Percentiles rank a stretch among this genome's conserved stretches.
phyloP scores from a whole-genome alignment of 768 basidiomycete species.

The Mycena haematopus region DNA sequence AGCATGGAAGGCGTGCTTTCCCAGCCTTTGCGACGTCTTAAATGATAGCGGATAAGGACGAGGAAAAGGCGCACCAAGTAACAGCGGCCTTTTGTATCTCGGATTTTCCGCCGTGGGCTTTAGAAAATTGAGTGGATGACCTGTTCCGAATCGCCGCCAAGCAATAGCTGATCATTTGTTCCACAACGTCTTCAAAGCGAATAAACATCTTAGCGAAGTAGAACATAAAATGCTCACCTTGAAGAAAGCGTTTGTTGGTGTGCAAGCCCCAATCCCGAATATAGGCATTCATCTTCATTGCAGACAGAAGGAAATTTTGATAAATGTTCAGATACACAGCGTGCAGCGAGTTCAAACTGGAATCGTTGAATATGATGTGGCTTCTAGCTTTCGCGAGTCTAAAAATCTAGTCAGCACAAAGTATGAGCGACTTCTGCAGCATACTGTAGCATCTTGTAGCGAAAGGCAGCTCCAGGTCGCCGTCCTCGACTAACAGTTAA shows the following conservation, averaged over 20 bases:
- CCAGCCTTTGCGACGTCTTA: conserved; percentile 64
- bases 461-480: conserved; percentile 68
- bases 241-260: conserved; percentile 59
- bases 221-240: conserved; percentile 47
- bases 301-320: conserved; percentile 81
- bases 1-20: conserved; percentile 77
- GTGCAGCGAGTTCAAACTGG: conserved; percentile 63
- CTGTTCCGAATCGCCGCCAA: conserved; percentile 59
- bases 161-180: conserved; percentile 63
- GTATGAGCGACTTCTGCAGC: conserved; percentile 27
- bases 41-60: background rate
- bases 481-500: conserved; percentile 74
- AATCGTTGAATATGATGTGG: conserved; percentile 84
- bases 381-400: conserved; percentile 77
- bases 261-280: conserved; percentile 64
- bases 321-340: conserved; percentile 84
- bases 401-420: conserved; percentile 12
- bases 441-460: conserved; percentile 78
- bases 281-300: conserved; percentile 89
- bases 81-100: conserved; percentile 57
- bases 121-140: conserved; percentile 47
- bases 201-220: background rate
- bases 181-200: conserved; percentile 59
- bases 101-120: conserved; percentile 44
- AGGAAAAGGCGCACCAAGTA: conserved; percentile 55